Evolutionary conservation across 305 asterid genomes (phyloP).

Genomic region (Plantago coronopus): DNA sequence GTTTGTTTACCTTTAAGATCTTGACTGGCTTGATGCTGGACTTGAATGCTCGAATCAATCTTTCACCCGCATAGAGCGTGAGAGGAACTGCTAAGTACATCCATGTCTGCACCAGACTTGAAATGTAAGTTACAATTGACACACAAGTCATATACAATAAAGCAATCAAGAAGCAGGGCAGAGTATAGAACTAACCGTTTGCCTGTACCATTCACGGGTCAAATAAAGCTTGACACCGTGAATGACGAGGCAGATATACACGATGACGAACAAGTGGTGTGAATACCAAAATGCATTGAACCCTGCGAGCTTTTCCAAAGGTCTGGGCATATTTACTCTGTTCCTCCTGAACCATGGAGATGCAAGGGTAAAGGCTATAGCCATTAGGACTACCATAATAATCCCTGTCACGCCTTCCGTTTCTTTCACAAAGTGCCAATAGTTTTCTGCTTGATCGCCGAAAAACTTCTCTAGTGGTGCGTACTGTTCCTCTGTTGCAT

Average conservation of each 20-base stretch:
- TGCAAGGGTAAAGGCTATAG: constrained; percentile 78
- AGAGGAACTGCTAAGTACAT: constrained; percentile 70
- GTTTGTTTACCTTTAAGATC: constrained; percentile 57
- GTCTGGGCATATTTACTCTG: constrained; percentile 50
- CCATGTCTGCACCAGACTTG: constrained; percentile 55
- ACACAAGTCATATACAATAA: background rate
- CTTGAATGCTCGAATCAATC: constrained; percentile 62
- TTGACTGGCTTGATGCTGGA: constrained; percentile 69
- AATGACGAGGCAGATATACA: constrained; percentile 62
- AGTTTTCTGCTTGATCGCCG: constrained; percentile 63
- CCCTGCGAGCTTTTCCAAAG: constrained; percentile 67
- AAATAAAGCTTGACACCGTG: constrained; percentile 82
- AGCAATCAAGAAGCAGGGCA: background rate
- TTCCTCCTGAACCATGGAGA: constrained; percentile 69
- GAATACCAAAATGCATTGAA: constrained; percentile 97
- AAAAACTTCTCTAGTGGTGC: constrained; percentile 51
- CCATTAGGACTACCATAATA: constrained; percentile 80
- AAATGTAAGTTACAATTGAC: background rate
- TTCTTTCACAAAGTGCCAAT: constrained; percentile 62
- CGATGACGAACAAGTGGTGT: constrained; percentile 73
- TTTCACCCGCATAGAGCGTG: constrained; percentile 55
- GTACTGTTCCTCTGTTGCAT: constrained; percentile 50
- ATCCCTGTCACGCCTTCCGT: constrained; percentile 83
- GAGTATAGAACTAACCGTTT: constrained; percentile 48
- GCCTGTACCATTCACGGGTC: constrained; percentile 70